Base-by-base conservation (phyloP, 495 filamentous ascomycete genomes). In the Penicillium steckii region DNA sequence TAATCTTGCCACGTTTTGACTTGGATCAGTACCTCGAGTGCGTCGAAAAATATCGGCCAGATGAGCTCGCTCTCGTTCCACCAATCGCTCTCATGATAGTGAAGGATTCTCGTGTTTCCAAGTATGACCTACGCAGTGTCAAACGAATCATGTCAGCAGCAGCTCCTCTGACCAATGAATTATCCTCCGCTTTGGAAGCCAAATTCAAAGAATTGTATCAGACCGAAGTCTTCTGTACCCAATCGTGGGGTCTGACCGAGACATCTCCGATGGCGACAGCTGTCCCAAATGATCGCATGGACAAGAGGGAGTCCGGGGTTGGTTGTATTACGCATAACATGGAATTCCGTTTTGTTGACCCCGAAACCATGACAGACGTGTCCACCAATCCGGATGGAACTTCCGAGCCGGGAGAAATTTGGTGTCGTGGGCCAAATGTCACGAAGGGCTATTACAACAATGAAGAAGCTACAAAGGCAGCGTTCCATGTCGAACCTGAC, bases 1-100 rank as follows among this genome's bases (percentile, higher is more conserved):
- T 91, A 0, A 80, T 95, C 10, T 84, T 95, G 78, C 70, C 85
- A 15, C 85, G 83, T 35, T 96, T 95, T 63, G 86, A 90, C 27
- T 70, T 96, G 17, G 80, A 84, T 8, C 13, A 22, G 0, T 65
- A 56, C 29, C 53, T 65, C 6, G 22, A 42, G 32, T 59, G 49
- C 32, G 44, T 65, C 13, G 32, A 65, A 21, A 62, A 62, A 27
- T 59, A 62, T 30, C 46, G 42, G 15, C 61, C 61, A 1, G 59
- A 55, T 12, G 59, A 62, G 27, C 59, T 65, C 27, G 42, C 56
- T 19, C 17, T 41, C 2, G 89, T 90, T 0, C 91, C 91, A 2
- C 91, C 91, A 0, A 78, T 96, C 6, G 72, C 92, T 0, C 73
- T 95, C 1, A 79, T 85, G 7, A 77, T 96, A 1, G 78, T 78